Evolutionary conservation across 1,284 basidiomycete genomes (phyloP).

Genomic region (Heterobasidion annosum): DNA sequence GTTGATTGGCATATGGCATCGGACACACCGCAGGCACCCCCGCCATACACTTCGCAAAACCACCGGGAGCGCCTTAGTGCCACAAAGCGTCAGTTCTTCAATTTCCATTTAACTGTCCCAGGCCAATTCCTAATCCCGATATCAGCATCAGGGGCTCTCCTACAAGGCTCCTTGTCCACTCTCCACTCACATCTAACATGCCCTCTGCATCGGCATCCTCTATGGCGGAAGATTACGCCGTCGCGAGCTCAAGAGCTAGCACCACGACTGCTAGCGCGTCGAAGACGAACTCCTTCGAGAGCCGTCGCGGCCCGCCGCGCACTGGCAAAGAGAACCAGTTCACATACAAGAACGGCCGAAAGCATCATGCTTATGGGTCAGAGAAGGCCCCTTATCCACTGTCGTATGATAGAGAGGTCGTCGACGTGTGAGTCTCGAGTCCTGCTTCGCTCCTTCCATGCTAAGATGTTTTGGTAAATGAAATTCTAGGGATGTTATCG

Average conservation of each 20-base stretch:
- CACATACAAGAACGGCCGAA: conserved; percentile 46
- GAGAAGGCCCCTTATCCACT: conserved; percentile 69
- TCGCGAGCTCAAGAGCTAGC: neutral
- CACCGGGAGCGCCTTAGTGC: too few relatives aligned
- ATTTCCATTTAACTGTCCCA: too few relatives aligned
- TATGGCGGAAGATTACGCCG: neutral
- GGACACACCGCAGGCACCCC: too few relatives aligned
- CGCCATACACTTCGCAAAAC: neutral
- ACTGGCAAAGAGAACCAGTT: conserved; percentile 45
- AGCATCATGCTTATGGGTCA: conserved; percentile 54
- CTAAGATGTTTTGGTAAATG: neutral
- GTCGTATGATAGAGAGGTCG: conserved; percentile 52
- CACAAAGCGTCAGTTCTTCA: too few relatives aligned
- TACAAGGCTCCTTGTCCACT: too few relatives aligned
- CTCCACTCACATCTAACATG: neutral
- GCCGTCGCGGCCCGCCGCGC: conserved; percentile 10
- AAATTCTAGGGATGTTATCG: conserved; percentile 8
- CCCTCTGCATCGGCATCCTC: neutral
- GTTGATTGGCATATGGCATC: too few relatives aligned
- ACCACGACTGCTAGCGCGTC: neutral
- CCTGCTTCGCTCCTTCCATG: neutral
- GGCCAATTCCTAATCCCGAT: too few relatives aligned
- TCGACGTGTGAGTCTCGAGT: conserved; percentile 52
- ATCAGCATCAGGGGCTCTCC: too few relatives aligned
- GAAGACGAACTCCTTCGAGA: conserved; percentile 7